Percentiles rank a stretch among this genome's conserved stretches.
phyloP scores from a whole-genome alignment of 1,284 basidiomycete genomes.

The Puccinia hordei region DNA sequence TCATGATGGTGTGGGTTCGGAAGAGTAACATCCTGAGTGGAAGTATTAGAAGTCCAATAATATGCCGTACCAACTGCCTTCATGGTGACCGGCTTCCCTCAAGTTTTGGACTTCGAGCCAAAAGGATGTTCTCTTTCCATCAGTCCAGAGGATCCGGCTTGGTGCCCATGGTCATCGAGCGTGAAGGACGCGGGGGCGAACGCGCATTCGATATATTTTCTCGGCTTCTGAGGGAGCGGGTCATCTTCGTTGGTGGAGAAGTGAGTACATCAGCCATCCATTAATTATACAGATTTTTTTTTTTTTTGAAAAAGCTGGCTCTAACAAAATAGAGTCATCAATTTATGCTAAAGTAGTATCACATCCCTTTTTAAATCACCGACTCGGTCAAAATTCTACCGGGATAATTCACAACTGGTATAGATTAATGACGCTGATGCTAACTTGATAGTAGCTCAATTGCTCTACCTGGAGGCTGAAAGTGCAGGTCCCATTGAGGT shows the following conservation, averaged over 20 bases:
- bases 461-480: slow-evolving; percentile 90
- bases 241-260: slow-evolving; percentile 89
- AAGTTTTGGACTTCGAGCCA: background rate
- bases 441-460: slow-evolving; percentile 79
- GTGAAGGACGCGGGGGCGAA: slow-evolving; percentile 80
- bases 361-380: slow-evolving; percentile 43
- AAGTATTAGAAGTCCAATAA: background rate
- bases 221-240: slow-evolving; percentile 80
- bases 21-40: background rate
- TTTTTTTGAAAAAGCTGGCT: background rate
- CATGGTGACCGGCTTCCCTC: background rate
- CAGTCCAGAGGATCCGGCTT: slow-evolving; percentile 59
- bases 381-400: background rate
- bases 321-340: slow-evolving; percentile 2
- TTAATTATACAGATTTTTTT: background rate
- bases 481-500: slow-evolving; percentile 77
- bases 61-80: background rate
- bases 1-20: background rate
- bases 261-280: slow-evolving; percentile 63
- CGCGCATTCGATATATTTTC: slow-evolving; percentile 94
- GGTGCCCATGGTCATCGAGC: slow-evolving; percentile 88
- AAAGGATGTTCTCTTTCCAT: background rate
- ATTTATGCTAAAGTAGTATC: slow-evolving; percentile 41
- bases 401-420: background rate
- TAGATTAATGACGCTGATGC: slow-evolving; percentile 83